Base-by-base conservation (phyloP, 1,139 yeast genomes). In the Nakaseomyces bracarensis region DNA sequence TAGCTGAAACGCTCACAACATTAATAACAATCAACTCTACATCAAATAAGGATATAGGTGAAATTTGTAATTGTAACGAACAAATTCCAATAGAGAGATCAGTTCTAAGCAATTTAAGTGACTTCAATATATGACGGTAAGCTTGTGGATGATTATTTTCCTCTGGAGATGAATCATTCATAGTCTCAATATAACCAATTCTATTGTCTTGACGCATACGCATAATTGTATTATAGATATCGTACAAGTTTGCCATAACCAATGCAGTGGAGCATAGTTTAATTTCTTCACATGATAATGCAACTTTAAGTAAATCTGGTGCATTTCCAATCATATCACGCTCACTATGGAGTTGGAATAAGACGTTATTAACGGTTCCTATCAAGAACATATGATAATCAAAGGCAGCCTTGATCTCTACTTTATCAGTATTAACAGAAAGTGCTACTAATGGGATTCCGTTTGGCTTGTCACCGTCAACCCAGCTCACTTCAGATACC, bases 311-410 rank as follows among this genome's bases (percentile, higher is more conserved):
- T 43, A 76, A 74, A 55, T 86, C 95, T 43, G 75, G 75, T 21
- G 70, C 53, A 7, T 54, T 38, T 14, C 58, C 63, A 23, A 69
- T 55, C 36, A 67, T 67, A 43, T 74, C 80, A 53, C 72, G 75
- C 55, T 82, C 85, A 57, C 89, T 89, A 57, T 74, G 80, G 26
- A 86, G 68, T 33, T 78, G 78, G 31, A 82, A 63, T 6, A 72
- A 67, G 25, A 78, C 66, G 1, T 68, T 66, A 18, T 69, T 64
- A 25, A 82, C 58, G 21, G 71, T 70, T 1, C 77, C 74, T 41
- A 89, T 72, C 14, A 84, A 74, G 62, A 91, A 86, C 19, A 84
- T 77, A 57, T 89, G 96, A 57, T 79, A 85, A 57, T 91, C 97
- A 55, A 89, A 77, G 0, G 91, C 77, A 7, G 79, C 65, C 54